Base-by-base conservation (phyloP, 2,329 filamentous ascomycete genomes). In the Aureobasidium lini region DNA sequence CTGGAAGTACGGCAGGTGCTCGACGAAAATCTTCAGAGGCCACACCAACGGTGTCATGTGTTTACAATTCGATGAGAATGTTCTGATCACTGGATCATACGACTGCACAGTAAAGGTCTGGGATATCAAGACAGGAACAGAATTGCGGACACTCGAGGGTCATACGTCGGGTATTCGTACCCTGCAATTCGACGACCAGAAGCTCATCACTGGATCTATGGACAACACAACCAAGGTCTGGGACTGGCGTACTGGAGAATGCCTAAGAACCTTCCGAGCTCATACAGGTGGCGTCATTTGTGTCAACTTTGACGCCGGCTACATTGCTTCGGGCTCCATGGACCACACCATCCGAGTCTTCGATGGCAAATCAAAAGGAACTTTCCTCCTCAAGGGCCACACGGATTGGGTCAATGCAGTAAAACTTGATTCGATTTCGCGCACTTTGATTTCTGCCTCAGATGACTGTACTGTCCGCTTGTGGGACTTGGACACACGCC, bases 351-450 rank as follows among this genome's bases (percentile, higher is more conserved):
- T 97, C 72, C 91, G 93, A 70, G 86, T 99, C 47, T 96, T 93
- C 83, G 93, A 96, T 72, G 94, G 95, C 68, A 83, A 88, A 67
- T 89, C 88, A 61, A 90, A 90, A 70, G 86, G 89, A 57, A 88
- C 87, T 0, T 95, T 88, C 66, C 81, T 84, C 54, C 79, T 99
- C 11, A 85, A 86, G 28, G 93, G 92, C 8, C 94, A 99, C 71
- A 84, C 81, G 0, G 92, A 97, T 71, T 97, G 93, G 89, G 92
- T 99, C 67, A 99, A 99, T 73, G 87, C 89, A n/a, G 93, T 97
- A 34, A 87, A 88, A 65, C 84, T 99, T 39, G 91, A 99, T 71
- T 81, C 86, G 0, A 76, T 82, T 1, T 95, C 90, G 9, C 85
- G 89, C n/a, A 95, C 90, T 0, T 80, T 96, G 5, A 86, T 96